Conservation (phyloP, 306 rosid genomes). For the Acacia crassicarpa region DNA sequence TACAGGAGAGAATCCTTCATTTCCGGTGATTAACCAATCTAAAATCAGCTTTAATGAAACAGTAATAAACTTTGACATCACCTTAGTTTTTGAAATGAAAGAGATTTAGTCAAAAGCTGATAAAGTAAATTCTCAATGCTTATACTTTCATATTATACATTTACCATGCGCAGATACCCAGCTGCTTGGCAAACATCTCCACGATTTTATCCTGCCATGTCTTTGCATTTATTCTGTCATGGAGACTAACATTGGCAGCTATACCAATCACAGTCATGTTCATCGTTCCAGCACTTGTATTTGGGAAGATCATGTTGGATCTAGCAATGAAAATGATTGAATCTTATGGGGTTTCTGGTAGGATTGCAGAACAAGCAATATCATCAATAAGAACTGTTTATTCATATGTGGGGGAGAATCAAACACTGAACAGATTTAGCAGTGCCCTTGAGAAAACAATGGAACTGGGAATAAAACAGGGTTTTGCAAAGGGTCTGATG, state of each 20-base stretch:
- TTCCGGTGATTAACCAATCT: not conserved
- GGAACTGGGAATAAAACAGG: slow-evolving; percentile 72
- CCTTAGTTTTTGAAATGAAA: not conserved
- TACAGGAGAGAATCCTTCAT: not conserved
- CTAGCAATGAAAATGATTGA: slow-evolving; percentile 79
- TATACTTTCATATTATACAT: slow-evolving; percentile 16
- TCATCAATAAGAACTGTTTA: slow-evolving; percentile 84
- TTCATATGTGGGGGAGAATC: slow-evolving; percentile 78
- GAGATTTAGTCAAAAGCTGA: slow-evolving; percentile 11
- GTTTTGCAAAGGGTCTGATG: slow-evolving; percentile 81
- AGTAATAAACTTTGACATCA: not conserved
- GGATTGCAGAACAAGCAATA: slow-evolving; percentile 85
- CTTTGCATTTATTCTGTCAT: slow-evolving; percentile 75
- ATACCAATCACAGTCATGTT: slow-evolving; percentile 82
- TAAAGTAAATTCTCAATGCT: not conserved
- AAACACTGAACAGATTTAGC: slow-evolving; percentile 69
- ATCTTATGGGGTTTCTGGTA: slow-evolving; percentile 86
- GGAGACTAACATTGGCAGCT: slow-evolving; percentile 83
- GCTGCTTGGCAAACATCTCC: slow-evolving; percentile 75
- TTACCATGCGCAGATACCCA: slow-evolving; percentile 64
- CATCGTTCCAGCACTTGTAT: slow-evolving; percentile 72
- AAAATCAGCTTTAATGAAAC: not conserved
- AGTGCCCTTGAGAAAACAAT: slow-evolving; percentile 61
- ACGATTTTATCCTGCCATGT: slow-evolving; percentile 86
- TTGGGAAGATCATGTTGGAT: slow-evolving; percentile 78